phyloP scores from a whole-genome alignment of 352 stramenopile genomes.

The Globisporangium cederbergense region DNA sequence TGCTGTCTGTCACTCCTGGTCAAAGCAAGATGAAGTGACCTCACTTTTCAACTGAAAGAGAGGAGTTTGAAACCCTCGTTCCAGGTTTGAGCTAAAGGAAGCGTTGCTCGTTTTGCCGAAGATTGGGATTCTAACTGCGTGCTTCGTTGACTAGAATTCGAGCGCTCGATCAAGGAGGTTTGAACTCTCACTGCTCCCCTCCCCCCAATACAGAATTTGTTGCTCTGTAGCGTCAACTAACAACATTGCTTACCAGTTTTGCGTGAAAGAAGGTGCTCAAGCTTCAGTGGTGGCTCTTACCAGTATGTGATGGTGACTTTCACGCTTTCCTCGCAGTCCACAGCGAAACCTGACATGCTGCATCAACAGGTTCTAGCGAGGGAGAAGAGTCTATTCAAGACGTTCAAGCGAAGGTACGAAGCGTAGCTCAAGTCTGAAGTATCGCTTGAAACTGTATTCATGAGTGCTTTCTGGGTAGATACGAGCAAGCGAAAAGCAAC shows the following conservation, averaged over 20 bases:
- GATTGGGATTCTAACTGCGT: neutral
- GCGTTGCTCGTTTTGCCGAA: neutral
- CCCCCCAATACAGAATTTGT: neutral
- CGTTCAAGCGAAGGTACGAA: neutral
- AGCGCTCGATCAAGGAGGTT: constrained; percentile 2
- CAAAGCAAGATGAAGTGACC: neutral
- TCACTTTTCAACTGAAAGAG: neutral
- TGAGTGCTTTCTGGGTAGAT: neutral
- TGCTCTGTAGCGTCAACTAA: neutral
- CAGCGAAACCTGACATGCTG: neutral
- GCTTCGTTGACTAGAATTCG: constrained; percentile 6
- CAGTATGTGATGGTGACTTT: neutral
- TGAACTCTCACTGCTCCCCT: too few species aligned
- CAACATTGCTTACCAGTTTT: neutral
- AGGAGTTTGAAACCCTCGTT: neutral
- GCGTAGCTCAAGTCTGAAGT: neutral
- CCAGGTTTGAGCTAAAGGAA: constrained; percentile 1
- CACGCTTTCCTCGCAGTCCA: neutral
- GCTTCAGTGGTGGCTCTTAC: neutral
- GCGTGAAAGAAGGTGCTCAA: neutral
- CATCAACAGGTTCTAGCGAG: neutral
- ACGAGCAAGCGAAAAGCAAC: constrained; percentile 8
- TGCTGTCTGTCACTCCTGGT: neutral
- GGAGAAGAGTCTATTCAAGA: neutral
- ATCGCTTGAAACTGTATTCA: neutral